These are phyloP conservation scores for Dactylellina cionopaga DNA, from an alignment of 2,329 filamentous ascomycete genomes.

Conservation along the genomic window DNA sequence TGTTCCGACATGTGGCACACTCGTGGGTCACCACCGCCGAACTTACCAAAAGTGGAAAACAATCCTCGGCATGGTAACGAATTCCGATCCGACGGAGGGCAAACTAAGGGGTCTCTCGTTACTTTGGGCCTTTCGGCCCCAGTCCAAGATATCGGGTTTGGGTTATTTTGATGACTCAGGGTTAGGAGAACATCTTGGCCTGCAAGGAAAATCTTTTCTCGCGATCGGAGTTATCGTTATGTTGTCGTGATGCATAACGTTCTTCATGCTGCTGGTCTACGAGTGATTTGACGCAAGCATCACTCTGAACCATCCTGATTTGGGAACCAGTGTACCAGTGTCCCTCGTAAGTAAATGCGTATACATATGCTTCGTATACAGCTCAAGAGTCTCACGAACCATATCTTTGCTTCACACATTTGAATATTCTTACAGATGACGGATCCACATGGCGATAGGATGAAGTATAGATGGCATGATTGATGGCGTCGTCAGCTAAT, in stretches of 20 bases:
- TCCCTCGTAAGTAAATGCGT: too few relatives aligned
- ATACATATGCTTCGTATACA: too few relatives aligned
- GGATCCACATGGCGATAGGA: conserved; percentile 1
- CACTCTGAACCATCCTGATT: background rate
- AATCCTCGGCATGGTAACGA: conserved; percentile 33
- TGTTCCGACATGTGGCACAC: conserved; percentile 40
- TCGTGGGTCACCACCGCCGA: background rate
- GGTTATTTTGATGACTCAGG: conserved; percentile 51
- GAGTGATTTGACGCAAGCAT: background rate
- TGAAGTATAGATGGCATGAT: conserved; percentile 4
- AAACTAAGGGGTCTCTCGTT: conserved; percentile 23
- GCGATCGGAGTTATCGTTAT: background rate
- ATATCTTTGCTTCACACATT: too few relatives aligned
- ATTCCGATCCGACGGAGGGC: conserved; percentile 39
- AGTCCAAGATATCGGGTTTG: conserved; percentile 5
- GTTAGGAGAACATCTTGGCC: conserved; percentile 25
- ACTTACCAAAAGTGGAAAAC: conserved; percentile 23
- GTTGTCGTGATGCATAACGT: conserved; percentile 14
- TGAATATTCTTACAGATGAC: background rate
- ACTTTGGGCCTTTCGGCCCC: background rate
- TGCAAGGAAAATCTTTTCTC: conserved; percentile 10
- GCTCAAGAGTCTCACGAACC: too few relatives aligned
- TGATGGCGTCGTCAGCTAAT: conserved; percentile 17
- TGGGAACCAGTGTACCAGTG: background rate
- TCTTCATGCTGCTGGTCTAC: background rate